Base-by-base conservation (phyloP, 148 eudicot species). In the Tetragonia tetragonoides region DNA sequence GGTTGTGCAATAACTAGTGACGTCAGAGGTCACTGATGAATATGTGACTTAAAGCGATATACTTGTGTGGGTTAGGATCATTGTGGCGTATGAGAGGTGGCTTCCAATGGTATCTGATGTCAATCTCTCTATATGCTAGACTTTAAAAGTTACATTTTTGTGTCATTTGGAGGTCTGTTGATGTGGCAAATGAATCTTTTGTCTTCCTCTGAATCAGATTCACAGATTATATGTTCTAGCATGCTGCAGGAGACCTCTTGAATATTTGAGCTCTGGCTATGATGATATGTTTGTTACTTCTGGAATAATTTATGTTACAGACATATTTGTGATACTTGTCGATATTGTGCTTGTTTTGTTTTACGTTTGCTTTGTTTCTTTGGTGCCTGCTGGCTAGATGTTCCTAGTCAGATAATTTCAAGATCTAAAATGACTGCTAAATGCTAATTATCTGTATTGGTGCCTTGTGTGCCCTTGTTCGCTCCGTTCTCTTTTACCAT, bases 121-220 rank as follows among this genome's bases (percentile, higher is more conserved):
- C 51, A 34, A 12, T 65, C 10, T 16, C 16, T 66, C 20, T 38
- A 53, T 7, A 17, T 76, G 61, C 60, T 51, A 18, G 61, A 51
- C 46, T 66, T 47, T 20, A 44, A 59, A 24, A 21, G 34, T 73
- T 16, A 34, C 5, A 23, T 66, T 5, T 23, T 46, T 61, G 16
- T 62, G 21, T 42, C 38, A 62, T 51, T 61, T 44, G 49, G 75
- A 61, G 61, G 37, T 78, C 68, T 70, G 61, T 62, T 59, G 47
- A 10, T 12, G 17, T 17, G 69, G 61, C 71, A 34, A 62, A 39
- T 70, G 38, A 59, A 44, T 40, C 40, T 14, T 18, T 24, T 5
- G 17, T 66, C 41, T 38, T 34, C 51, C 10, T 57, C 76, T 59
- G 20, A 17, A 64, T 4, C 24, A 24, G 44, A 15, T 54, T 20